These are phyloP conservation scores for Phanerodontia chrysosporium DNA, from an alignment of 768 basidiomycete genomes.

Conservation along the genomic window DNA sequence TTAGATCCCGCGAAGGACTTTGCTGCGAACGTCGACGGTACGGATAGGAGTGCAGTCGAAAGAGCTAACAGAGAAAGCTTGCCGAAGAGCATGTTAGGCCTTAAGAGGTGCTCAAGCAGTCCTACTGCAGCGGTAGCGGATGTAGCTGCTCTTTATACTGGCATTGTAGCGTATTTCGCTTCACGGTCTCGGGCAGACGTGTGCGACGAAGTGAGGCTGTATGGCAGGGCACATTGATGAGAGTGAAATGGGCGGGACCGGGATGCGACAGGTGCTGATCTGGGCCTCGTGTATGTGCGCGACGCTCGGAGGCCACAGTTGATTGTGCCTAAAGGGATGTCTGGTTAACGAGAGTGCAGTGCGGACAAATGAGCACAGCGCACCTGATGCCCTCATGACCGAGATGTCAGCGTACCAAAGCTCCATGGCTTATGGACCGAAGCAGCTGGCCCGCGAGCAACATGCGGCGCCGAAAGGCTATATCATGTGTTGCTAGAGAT, in stretches of 20 bases:
- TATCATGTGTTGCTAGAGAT: background rate
- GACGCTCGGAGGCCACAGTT: background rate
- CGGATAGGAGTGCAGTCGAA: background rate
- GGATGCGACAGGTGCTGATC: background rate
- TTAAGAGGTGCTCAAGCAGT: background rate
- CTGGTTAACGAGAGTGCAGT: background rate
- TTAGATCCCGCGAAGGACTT: slow-evolving; percentile 22
- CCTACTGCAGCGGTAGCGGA: background rate
- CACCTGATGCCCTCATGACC: background rate
- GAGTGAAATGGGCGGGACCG: background rate
- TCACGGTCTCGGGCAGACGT: background rate
- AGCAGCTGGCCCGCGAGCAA: background rate
- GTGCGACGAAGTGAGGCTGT: background rate
- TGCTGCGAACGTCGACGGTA: slow-evolving; percentile 6
- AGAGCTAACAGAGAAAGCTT: background rate
- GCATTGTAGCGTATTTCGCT: background rate
- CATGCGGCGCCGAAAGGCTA: background rate
- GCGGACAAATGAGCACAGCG: background rate
- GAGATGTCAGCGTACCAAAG: background rate
- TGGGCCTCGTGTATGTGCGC: background rate
- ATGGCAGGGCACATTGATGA: background rate
- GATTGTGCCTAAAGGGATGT: background rate
- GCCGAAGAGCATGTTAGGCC: background rate
- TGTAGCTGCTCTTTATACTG: background rate
- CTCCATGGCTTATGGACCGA: background rate